phyloP scores from a whole-genome alignment of 2,329 filamentous ascomycete species.

The Hypocrella siamensis region DNA sequence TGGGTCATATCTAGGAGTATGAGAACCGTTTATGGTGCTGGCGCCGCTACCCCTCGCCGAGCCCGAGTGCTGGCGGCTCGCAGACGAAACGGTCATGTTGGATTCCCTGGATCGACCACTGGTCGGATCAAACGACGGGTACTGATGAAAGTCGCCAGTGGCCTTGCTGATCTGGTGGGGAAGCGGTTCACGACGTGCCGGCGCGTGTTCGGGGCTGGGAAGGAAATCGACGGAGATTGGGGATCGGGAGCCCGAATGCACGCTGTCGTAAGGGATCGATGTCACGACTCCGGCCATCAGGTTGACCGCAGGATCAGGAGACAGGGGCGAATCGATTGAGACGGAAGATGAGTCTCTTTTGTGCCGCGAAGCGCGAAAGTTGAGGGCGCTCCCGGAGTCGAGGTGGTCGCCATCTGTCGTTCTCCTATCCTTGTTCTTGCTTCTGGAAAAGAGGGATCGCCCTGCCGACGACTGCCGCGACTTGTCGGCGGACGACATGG shows the following conservation, averaged over 20 bases:
- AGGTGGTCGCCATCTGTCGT: constrained; percentile 41
- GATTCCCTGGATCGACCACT: constrained; percentile 20
- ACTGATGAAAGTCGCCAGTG: constrained; percentile 73
- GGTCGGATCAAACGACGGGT: constrained; percentile 54
- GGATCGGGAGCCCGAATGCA: constrained; percentile 47
- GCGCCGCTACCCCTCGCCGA: constrained; percentile 37
- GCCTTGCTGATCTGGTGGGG: constrained; percentile 74
- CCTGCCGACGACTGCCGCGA: constrained; percentile 61
- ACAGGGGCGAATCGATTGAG: constrained; percentile 53
- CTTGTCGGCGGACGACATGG: constrained; percentile 57
- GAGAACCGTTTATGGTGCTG: constrained; percentile 31
- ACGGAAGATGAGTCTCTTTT: constrained; percentile 56
- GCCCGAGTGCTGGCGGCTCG: constrained; percentile 67
- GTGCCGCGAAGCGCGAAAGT: constrained; percentile 60
- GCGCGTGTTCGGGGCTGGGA: constrained; percentile 47
- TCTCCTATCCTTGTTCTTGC: constrained; percentile 61
- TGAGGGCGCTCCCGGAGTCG: constrained; percentile 43
- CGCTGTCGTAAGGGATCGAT: constrained; percentile 71
- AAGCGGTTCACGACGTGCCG: constrained; percentile 52
- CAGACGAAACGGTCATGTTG: constrained; percentile 46
- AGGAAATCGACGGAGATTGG: constrained; percentile 61
- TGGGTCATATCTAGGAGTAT: constrained; percentile 48
- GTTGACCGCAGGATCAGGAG: constrained; percentile 50
- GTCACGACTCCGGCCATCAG: constrained; percentile 72
- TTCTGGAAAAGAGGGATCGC: constrained; percentile 77